A percentile compares a stretch with the other conserved stretches of the same genome.
phyloP scores from a whole-genome alignment of 2,329 filamentous ascomycete genomes.

The Aspergillus eucalypticola region DNA sequence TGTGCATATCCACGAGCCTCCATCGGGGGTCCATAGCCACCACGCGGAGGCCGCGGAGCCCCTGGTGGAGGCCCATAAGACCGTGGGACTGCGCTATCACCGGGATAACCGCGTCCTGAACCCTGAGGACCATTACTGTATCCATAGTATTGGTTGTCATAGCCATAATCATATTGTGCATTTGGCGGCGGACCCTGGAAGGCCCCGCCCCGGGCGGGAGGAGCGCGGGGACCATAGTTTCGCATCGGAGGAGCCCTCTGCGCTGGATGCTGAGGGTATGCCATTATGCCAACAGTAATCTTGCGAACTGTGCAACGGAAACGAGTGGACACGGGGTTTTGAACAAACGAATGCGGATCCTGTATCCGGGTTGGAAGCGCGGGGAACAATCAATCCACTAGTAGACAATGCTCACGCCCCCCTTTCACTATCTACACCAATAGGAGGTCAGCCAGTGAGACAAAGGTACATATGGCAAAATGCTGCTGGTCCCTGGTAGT shows the following conservation, averaged over 20 bases:
- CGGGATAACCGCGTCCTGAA: constrained; percentile 30
- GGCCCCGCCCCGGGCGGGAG: constrained; percentile 23
- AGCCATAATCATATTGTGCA: constrained; percentile 28
- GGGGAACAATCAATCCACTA: neutral
- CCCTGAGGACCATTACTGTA: constrained; percentile 27
- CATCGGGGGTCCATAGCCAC: constrained; percentile 29
- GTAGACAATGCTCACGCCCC: neutral
- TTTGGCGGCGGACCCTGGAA: constrained; percentile 24
- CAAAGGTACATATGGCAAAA: neutral
- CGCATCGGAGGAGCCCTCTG: constrained; percentile 37
- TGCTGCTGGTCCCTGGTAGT: neutral
- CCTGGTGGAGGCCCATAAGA: constrained; percentile 29
- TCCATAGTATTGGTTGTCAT: constrained; percentile 28
- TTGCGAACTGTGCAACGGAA: neutral
- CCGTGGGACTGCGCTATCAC: constrained; percentile 27
- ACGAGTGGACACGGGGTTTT: neutral
- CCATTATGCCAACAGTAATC: constrained; percentile 29
- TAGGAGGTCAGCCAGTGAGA: neutral
- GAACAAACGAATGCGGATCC: neutral
- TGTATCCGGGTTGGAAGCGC: neutral
- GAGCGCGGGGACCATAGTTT: constrained; percentile 30
- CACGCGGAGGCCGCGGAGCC: constrained; percentile 35
- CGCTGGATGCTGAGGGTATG: constrained; percentile 37
- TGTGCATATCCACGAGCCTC: constrained; percentile 27
- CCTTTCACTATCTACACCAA: constrained; percentile 7